Evolutionary conservation across 345 rosid species (phyloP), one percentile per base, ranked within the genome.

Genomic region (Kandelia obovata): DNA sequence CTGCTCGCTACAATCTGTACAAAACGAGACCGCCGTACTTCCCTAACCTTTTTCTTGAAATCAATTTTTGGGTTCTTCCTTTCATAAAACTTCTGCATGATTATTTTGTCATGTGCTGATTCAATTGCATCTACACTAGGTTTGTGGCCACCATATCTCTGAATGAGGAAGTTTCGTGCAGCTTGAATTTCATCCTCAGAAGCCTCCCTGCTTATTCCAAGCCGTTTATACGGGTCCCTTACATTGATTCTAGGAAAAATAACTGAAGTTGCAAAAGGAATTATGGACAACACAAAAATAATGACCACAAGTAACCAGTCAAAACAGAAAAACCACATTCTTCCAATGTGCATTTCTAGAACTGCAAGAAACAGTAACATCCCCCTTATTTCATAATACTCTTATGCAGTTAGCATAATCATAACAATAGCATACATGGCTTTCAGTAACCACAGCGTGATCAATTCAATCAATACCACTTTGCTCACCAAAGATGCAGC

Each of bases 101-200:
- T 86, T 64, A 95, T 95, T 82, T 87, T 89, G 83, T 95, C 92
- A 67, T 92, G 93, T 9, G 96, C 99, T 19, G 92, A 82, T 78
- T 92, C 99, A 47, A 95, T 90, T 64, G 99, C 91, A 70, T 95
- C 97, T 21, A 87, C 75, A 64, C 99, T 95, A 30, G 97, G 96
- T 78, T 92, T 90, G 78, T 95, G 99, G 63, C 87, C 90, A 1
- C 83, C 83, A 71, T 86, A 92, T 75, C 83, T 86, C 62, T 88
- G 87, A 68, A 95, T 79, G 37, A 93, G 93, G 80, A 87, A 95
- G 81, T 85, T 89, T 75, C 98, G 83, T 7, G 99, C 99, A 0
- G 85, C 92, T 77, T 90, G 97, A 77, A 95, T 88, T 84, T 95
- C 99, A 53, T 88, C 93, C 73, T 92, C 98, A 3, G 96, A 88